Base-by-base conservation (phyloP, 2,329 filamentous ascomycete genomes). In the Dactylonectria estremocensis region DNA sequence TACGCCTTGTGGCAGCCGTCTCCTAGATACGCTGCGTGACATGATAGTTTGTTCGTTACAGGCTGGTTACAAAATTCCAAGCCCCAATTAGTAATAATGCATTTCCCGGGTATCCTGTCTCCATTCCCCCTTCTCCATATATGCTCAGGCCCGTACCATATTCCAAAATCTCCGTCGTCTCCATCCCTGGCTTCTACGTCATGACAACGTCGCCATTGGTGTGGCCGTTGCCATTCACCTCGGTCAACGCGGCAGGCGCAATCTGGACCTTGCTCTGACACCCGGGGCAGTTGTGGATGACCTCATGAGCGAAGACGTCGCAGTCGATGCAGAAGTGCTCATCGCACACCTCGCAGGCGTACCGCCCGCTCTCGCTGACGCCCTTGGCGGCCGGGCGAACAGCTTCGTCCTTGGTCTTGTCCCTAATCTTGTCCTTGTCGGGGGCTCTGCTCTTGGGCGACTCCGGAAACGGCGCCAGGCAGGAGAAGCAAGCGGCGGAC, bases 241-340 rank as follows among this genome's bases (percentile, higher is more conserved):
- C 76, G 14, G 69, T 66, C 28, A 69, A 61, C 48, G 57, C 54
- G 40, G 69, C 61, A 13, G 66, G 67, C 49, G 68, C 67, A 55
- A 66, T 67, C 40, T 53, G 65, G 10, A 43, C 77, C 64, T 85
- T 84, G 76, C 87, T 88, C 80, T 90, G 92, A 80, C 96, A 99
- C 0, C 95, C 95, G 0, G 96, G 95, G 77, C 96, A 99, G 81
- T 98, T 98, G 79, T 99, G 95, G 58, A 97, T 89, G 13, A 97
- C 90, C 82, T 98, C 95, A 79, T 99, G 96, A 24, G 94, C 93
- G 82, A 96, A 98, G 24, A 98, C 90, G 80, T 99, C 96, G 80
- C 96, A 99, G 80, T 99, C 96, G 72, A 99, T 97, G 84, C 96
- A 99, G 79, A 98, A 99, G 82, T 98, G 95, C 67, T 93, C 91